Evolutionary conservation across 1,139 yeast genomes (phyloP), one percentile per base, ranked within the genome.

Genomic region (Kluyveromyces sp.): DNA sequence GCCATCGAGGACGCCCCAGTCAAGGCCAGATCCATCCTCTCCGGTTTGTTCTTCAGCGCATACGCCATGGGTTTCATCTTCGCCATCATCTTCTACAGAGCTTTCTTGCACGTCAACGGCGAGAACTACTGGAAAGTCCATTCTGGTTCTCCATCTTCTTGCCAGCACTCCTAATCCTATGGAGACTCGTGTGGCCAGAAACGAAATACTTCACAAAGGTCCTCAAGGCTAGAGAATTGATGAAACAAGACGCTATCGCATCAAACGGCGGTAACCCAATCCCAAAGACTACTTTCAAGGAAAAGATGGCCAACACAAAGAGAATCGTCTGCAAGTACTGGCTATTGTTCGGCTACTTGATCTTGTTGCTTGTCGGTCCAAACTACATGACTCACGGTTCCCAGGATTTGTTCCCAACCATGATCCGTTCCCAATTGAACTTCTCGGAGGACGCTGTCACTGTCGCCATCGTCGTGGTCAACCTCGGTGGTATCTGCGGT

Each of bases 121-220:
- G 75, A 78, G 54, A 73, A 77, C 1, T 86, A 95, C 95, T 74
- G 94, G 60, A 75, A 88, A 84, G 53, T 83, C 80, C 64, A 84
- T 88, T 83, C 86, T 58, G 79, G 85, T 45, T 81, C 92, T 30
- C 84, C 89, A 29, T 75, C 81, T 10, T 80, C 84, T 28, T 74
- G 77, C 39, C 62, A 80, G 27, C 72, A 82, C 52, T 72, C 77
- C 46, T 53, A 66, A 37, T 79, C 79, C 74, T 74, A 70, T 53
- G 63, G 71, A 74, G 89, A 64, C 52, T 73, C 46, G 50, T 60
- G 25, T 67, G 79, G 33, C 85, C 85, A 25, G 87, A 81, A 59
- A 79, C 85, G 2, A 63, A 60, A 37, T 62, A 63, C 48, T 72
- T 66, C 56, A 50, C 45, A 48, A 56, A 50, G 45, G 56, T 48